Evolutionary conservation across 208 protist species (phyloP), one percentile per base, ranked within the genome.

Genomic region (Phytomonas sp.): DNA sequence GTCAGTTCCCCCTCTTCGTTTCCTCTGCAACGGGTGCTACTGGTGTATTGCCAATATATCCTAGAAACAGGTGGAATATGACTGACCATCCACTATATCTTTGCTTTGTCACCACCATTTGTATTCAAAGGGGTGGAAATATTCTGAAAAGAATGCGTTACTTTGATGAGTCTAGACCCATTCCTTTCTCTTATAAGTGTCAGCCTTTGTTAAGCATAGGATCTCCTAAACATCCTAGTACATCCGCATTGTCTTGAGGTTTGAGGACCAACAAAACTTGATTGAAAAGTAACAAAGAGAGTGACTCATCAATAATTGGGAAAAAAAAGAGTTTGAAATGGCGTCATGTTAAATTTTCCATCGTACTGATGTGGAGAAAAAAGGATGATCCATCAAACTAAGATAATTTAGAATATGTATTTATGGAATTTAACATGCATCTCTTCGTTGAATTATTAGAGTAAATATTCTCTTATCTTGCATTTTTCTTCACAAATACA

Each of bases 341-440:
- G 40, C 40, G 2, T 46, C 40, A 8, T 17, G 36, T 6, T 62
- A 43, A 62, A 61, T 34, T 34, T 34, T 6, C 4, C 33, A n/a
- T 9, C 51, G 20, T 20, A 30, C 33, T 17, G 67, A 68, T 15
- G 9, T 15, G 37, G 23, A 43, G 15, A 43, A 62, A 66, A 28
- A 43, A 15, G 20, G 32, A 28, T 3, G 7, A 32, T 9, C 29
- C 8, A 9, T 61, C 56, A 61, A 61, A 61, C 15, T 13, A 63
- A 63, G 11, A 63, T 23, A 63, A 63, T 9, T 63, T 37, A 63
- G 1, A 63, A 43, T 63, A 63, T 63, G 60, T 17, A 63, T 46
- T 46, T 46, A 46, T 23, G 15, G 1, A 46, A 20, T 46, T 9
- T 23, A 17, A 20, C 40, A 46, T 46, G 6, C 33, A 34, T 34